Base-by-base conservation (phyloP, 176 grass and related monocot genomes). In the Cenchrus americanus region DNA sequence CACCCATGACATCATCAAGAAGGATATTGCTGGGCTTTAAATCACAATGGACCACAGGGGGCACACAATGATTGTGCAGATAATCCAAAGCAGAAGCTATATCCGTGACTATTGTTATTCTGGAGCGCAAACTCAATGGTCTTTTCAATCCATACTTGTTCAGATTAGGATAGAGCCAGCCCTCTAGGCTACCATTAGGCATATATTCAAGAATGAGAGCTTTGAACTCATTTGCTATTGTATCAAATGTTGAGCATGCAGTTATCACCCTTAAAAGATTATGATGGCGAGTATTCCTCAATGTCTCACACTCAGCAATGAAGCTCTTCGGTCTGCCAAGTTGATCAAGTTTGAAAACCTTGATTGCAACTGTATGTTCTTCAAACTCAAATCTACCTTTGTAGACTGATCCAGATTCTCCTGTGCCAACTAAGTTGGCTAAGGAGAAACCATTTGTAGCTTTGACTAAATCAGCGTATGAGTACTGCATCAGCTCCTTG, bases 1-100 rank as follows among this genome's bases (percentile, higher is more conserved):
- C 90, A 46, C 14, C 69, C 79, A 89, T 83, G 18, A 12, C 62
- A 48, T 77, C 64, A 57, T 89, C 79, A 1, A 92, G 55, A 22
- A 92, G 83, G 30, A 92, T 43, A 76, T 92, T 92, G 54, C 83
- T 80, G 8, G 87, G 87, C 44, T 92, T 92, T 43, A 92, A 59
- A 83, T 87, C 90, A 83, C 90, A 92, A 30, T 92, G 87, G 34
- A 54, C 90, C 17, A 92, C 43, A 19, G 86, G 90, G 2, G 71
- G 80, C 2, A 76, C n/a, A 23, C 81, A 76, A 32, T 59, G 21
- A 40, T 86, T 79, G 48, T 89, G 90, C 5, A 89, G 68, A 37
- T 92, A 92, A 67, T 88, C 79, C 27, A 93, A 69, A 34, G 88
- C 91, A 74, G 82, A 52, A 21, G 92, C 82, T 42, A 89, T 83